Evolutionary conservation across 169 alveolate species (phyloP).

Genomic region (Cardiosporidium cionae): DNA sequence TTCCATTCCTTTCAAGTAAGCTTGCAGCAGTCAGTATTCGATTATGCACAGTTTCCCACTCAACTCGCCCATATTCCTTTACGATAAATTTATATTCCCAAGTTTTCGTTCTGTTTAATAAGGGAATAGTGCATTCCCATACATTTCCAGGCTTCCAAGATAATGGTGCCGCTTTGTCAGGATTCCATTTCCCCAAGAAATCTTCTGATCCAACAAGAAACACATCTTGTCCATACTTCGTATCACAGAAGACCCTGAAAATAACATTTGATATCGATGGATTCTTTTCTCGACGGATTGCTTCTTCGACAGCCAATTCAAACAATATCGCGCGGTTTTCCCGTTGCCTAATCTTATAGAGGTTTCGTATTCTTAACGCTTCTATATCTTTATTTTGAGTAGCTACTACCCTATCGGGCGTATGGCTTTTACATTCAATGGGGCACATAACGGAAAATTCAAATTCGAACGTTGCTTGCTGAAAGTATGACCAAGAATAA

Average conservation of each 20-base stretch:
- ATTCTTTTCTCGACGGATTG: background rate
- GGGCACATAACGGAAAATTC: no score
- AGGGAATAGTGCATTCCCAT: background rate
- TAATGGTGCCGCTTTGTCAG: background rate
- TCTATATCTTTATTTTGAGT: no score
- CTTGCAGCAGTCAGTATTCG: no score
- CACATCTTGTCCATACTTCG: background rate
- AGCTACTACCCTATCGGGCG: no score
- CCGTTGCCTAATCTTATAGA: background rate
- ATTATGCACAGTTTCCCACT: background rate
- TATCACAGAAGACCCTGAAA: background rate
- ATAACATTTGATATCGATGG: no score
- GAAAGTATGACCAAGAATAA: no score
- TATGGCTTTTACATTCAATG: no score
- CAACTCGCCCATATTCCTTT: background rate
- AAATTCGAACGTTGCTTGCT: no score
- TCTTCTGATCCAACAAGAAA: background rate
- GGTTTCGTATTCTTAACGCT: background rate
- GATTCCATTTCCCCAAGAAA: background rate
- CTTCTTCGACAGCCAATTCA: background rate
- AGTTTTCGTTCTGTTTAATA: background rate
- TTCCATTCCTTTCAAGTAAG: no score
- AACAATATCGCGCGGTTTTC: background rate
- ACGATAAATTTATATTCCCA: background rate
- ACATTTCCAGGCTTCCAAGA: background rate